phyloP scores from a whole-genome alignment of 2,329 filamentous ascomycete genomes.

The Cordyceps cicadae region DNA sequence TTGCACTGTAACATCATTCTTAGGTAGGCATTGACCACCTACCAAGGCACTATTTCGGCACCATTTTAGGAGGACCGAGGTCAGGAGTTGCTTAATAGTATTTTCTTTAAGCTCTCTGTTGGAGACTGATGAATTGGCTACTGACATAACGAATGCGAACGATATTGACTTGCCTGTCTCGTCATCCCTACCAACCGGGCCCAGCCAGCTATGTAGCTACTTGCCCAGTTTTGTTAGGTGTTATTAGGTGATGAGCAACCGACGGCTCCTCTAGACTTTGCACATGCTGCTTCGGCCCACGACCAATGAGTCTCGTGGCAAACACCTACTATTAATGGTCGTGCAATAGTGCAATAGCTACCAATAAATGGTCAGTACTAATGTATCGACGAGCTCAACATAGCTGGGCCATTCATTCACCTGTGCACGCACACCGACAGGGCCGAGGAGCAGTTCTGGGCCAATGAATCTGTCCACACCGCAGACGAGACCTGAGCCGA shows the following conservation, averaged over 20 bases:
- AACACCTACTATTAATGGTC: background rate
- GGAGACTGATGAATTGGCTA: too few species aligned
- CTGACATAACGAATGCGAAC: background rate
- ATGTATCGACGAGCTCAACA: background rate
- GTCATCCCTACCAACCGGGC: background rate
- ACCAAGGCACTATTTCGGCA: background rate
- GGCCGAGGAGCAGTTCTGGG: background rate
- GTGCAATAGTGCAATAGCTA: background rate
- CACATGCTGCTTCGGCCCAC: background rate
- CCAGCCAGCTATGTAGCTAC: background rate
- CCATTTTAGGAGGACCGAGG: background rate
- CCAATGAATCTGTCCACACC: background rate
- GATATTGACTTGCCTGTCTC: background rate
- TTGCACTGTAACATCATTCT: too few species aligned
- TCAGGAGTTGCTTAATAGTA: background rate
- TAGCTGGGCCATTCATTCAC: background rate
- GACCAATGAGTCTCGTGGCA: background rate
- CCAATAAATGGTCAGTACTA: background rate
- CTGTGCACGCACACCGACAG: conserved; percentile 7
- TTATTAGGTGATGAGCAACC: background rate
- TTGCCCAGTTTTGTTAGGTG: conserved; percentile 8
- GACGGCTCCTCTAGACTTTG: background rate
- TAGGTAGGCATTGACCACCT: too few species aligned
- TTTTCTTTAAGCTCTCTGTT: too few species aligned
- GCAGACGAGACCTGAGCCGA: background rate